Conservation (phyloP, 441 rosid species). For the Arabidopsis lyrata region DNA sequence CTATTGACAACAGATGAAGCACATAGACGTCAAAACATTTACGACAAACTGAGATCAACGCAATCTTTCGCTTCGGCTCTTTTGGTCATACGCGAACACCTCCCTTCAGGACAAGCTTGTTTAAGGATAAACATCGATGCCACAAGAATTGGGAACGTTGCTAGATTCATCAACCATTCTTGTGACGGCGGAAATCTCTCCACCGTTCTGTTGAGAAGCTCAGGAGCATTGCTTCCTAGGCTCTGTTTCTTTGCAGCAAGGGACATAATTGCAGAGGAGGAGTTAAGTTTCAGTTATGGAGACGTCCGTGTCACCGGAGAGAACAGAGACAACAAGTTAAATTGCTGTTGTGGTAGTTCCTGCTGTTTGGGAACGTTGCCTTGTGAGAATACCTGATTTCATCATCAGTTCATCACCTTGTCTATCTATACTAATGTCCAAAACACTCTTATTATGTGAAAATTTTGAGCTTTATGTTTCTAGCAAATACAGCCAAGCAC, state of each 20-base stretch:
- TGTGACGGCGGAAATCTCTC: slow-evolving; percentile 88
- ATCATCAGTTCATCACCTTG: slow-evolving; percentile 5
- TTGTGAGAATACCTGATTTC: slow-evolving; percentile 63
- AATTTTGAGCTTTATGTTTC: neutral
- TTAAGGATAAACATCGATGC: slow-evolving; percentile 88
- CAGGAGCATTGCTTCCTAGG: slow-evolving; percentile 71
- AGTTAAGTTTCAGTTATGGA: slow-evolving; percentile 87
- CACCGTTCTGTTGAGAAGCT: slow-evolving; percentile 62
- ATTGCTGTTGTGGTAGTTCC: slow-evolving; percentile 77
- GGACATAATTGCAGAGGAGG: slow-evolving; percentile 68
- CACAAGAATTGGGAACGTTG: slow-evolving; percentile 76
- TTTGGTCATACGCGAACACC: slow-evolving; percentile 89
- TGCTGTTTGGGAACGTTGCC: slow-evolving; percentile 76
- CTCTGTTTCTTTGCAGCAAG: slow-evolving; percentile 87
- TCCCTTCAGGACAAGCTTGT: slow-evolving; percentile 86
- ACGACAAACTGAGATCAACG: slow-evolving; percentile 61
- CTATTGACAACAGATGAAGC: slow-evolving; percentile 77
- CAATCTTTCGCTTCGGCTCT: slow-evolving; percentile 69
- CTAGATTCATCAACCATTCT: slow-evolving; percentile 88
- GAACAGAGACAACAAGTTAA: slow-evolving; percentile 54
- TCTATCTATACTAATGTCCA: neutral
- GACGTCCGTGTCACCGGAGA: slow-evolving; percentile 49
- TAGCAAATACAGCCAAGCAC: no score
- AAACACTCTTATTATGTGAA: neutral
- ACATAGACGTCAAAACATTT: slow-evolving; percentile 62